These are phyloP conservation scores for Pseudogymnoascus pannorum DNA, from an alignment of 2,329 filamentous ascomycete genomes.

Conservation along the genomic window DNA sequence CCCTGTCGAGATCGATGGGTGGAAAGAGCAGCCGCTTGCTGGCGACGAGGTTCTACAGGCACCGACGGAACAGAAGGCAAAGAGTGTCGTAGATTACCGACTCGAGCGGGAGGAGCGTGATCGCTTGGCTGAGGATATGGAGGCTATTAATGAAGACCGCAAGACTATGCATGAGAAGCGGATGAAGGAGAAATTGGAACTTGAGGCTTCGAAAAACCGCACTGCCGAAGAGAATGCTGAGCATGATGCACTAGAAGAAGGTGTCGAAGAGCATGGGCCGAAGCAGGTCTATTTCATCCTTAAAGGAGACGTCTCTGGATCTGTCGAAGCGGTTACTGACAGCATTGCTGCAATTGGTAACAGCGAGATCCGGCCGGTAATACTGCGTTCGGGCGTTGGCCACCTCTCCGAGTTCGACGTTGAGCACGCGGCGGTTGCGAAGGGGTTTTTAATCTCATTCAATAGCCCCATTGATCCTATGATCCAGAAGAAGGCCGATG, in stretches of 20 bases:
- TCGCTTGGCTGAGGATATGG: slow-evolving; percentile 59
- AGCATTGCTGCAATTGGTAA: slow-evolving; percentile 73
- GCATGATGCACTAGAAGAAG: slow-evolving; percentile 21
- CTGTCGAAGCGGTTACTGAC: slow-evolving; percentile 80
- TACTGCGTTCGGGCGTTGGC: slow-evolving; percentile 74
- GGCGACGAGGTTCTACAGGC: slow-evolving; percentile 86
- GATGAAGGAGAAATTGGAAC: slow-evolving; percentile 51
- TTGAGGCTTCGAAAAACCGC: slow-evolving; percentile 34
- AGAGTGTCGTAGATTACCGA: slow-evolving; percentile 70
- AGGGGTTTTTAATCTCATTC: slow-evolving; percentile 77
- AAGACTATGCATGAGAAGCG: slow-evolving; percentile 49
- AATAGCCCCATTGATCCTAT: slow-evolving; percentile 63
- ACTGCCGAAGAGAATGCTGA: slow-evolving; percentile 21
- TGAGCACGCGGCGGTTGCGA: slow-evolving; percentile 73
- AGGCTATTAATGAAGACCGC: slow-evolving; percentile 67
- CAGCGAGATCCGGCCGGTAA: slow-evolving; percentile 69
- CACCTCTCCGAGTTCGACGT: slow-evolving; percentile 79
- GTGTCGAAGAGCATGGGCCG: slow-evolving; percentile 35
- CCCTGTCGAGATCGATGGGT: slow-evolving; percentile 90
- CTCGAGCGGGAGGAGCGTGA: slow-evolving; percentile 63
- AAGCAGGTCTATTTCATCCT: slow-evolving; percentile 71
- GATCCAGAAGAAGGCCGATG: slow-evolving; percentile 62
- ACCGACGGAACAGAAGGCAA: slow-evolving; percentile 67
- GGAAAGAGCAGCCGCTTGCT: slow-evolving; percentile 78
- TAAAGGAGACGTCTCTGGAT: slow-evolving; percentile 89